These are phyloP conservation scores for Floccularia luteovirens DNA, from an alignment of 768 basidiomycete species.

Conservation along the genomic window DNA sequence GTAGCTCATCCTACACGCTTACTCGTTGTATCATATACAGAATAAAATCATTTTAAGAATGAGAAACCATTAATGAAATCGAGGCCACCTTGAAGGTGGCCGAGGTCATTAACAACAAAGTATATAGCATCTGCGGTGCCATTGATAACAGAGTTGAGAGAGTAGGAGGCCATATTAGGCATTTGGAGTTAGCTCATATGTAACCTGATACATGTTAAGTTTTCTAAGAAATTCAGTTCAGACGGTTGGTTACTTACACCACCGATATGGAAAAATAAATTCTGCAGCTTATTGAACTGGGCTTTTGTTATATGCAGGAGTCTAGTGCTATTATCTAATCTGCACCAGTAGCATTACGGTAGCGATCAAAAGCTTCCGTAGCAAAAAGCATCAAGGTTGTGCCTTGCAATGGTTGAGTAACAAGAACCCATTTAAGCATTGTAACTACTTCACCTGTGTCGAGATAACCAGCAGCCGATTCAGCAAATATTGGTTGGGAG, in stretches of 20 bases:
- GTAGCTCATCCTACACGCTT: constrained; percentile 38
- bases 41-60: constrained; percentile 49
- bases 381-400: constrained; percentile 28
- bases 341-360: constrained; percentile 22
- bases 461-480: constrained; percentile 33
- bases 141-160: constrained; percentile 14
- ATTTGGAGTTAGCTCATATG: neutral
- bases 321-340: constrained; percentile 15
- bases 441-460: constrained; percentile 26
- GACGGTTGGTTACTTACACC: neutral
- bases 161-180: neutral
- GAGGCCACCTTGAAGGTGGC: constrained; percentile 36
- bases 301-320: constrained; percentile 26
- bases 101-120: constrained; percentile 28
- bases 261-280: neutral
- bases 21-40: constrained; percentile 45
- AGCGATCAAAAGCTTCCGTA: constrained; percentile 17
- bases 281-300: constrained; percentile 28
- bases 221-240: neutral
- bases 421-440: neutral
- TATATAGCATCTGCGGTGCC: constrained; percentile 20
- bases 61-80: constrained; percentile 50
- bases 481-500: constrained; percentile 18
- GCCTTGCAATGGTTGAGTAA: constrained; percentile 3
- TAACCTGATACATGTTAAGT: neutral